These are phyloP conservation scores for Staphylotrichum longicolle DNA, from an alignment of 495 filamentous ascomycete genomes.

Conservation along the genomic window DNA sequence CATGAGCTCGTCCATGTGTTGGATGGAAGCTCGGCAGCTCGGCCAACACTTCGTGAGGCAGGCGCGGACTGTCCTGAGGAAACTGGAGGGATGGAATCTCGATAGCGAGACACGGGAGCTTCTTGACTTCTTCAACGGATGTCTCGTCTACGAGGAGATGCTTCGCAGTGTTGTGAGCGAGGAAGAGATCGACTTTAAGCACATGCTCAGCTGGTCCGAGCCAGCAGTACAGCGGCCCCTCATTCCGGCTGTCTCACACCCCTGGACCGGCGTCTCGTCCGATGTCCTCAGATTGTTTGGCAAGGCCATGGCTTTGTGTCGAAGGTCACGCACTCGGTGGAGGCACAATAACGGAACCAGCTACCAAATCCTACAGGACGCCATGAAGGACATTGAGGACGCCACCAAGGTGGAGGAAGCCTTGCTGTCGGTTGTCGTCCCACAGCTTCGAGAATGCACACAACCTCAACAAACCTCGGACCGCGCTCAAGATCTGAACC, in stretches of 20 bases:
- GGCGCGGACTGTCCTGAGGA: slow-evolving; percentile 29
- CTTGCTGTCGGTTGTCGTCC: slow-evolving; percentile 21
- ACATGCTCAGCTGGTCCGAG: slow-evolving; percentile 40
- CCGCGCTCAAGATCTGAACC: slow-evolving; percentile 16
- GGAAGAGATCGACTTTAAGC: slow-evolving; percentile 31
- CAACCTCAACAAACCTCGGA: slow-evolving; percentile 1
- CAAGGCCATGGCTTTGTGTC: slow-evolving; percentile 35
- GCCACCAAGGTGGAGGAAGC: slow-evolving; percentile 30
- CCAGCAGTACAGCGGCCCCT: slow-evolving; percentile 18
- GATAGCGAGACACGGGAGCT: slow-evolving; percentile 24
- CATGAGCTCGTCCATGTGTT: slow-evolving; percentile 41
- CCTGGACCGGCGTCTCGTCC: slow-evolving; percentile 34
- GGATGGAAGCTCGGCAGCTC: slow-evolving; percentile 36
- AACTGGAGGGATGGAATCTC: slow-evolving; percentile 22
- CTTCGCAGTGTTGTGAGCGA: slow-evolving; percentile 39
- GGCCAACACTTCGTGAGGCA: slow-evolving; percentile 33
- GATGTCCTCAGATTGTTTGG: slow-evolving; percentile 34
- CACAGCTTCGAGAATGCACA: slow-evolving; percentile 3
- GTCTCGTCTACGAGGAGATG: slow-evolving; percentile 39
- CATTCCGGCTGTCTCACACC: slow-evolving; percentile 21
- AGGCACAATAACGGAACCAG: slow-evolving; percentile 32
- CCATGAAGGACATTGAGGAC: slow-evolving; percentile 35
- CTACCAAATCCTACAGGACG: slow-evolving; percentile 30
- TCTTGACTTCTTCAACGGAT: slow-evolving; percentile 37
- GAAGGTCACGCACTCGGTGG: slow-evolving; percentile 36